A percentile compares a stretch with the other conserved stretches of the same genome.
Evolutionary conservation across 805 yeast genomes (phyloP).

Genomic region (Yarrowia sp.): DNA sequence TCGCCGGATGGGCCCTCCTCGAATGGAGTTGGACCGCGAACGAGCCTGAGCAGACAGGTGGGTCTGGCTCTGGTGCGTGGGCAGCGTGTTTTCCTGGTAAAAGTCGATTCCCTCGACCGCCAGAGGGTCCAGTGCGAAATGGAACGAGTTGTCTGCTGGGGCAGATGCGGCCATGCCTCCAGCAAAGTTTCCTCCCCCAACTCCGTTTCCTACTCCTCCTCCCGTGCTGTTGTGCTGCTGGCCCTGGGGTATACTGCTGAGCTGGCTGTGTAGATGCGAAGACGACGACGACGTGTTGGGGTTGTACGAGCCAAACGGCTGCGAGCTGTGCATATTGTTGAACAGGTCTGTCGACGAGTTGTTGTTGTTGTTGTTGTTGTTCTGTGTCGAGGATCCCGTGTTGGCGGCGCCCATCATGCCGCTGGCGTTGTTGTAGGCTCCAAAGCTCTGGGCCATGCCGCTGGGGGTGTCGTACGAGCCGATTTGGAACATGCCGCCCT

Average conservation of each 20-base stretch:
- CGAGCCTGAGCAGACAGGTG: slow-evolving; percentile 13
- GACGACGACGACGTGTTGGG: slow-evolving; percentile 23
- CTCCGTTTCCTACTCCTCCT: slow-evolving; percentile 3
- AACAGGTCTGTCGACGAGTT: slow-evolving; percentile 14
- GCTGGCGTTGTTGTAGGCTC: slow-evolving; percentile 32
- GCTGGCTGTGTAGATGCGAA: slow-evolving; percentile 30
- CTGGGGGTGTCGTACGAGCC: slow-evolving; percentile 36
- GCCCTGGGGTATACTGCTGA: slow-evolving; percentile 35
- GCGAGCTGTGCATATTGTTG: slow-evolving; percentile 22
- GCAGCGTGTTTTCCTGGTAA: slow-evolving; percentile 39
- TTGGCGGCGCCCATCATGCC: slow-evolving; percentile 25
- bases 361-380: slow-evolving; percentile 2
- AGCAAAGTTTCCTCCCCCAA: not conserved
- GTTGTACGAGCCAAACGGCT: slow-evolving; percentile 34
- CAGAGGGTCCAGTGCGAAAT: slow-evolving; percentile 56
- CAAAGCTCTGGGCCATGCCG: slow-evolving; percentile 35
- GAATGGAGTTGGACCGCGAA: slow-evolving; percentile 27
- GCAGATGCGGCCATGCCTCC: slow-evolving; percentile 28
- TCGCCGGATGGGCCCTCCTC: slow-evolving; percentile 40
- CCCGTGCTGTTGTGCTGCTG: slow-evolving; percentile 27
- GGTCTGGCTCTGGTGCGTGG: slow-evolving; percentile 23
- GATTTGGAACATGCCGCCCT: slow-evolving; percentile 35
- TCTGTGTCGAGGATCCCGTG: not conserved
- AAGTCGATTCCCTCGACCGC: slow-evolving; percentile 56
- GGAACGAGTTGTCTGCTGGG: slow-evolving; percentile 43